A percentile compares a stretch with the other conserved stretches of the same genome.
Conservation (phyloP, 2,329 filamentous ascomycete genomes). For the Monosporascus sp. region DNA sequence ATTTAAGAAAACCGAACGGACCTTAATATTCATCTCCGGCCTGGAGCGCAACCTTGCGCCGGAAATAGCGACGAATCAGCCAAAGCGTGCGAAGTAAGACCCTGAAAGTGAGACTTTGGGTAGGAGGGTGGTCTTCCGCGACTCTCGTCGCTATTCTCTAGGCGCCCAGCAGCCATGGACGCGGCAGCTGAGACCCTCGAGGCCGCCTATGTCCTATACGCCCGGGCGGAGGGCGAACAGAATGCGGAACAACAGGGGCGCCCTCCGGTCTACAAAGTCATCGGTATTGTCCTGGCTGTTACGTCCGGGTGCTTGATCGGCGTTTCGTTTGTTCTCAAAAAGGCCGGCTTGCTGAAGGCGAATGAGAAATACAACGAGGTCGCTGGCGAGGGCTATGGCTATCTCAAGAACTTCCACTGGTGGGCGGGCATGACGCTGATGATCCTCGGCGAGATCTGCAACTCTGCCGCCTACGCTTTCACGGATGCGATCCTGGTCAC, state of each 20-base stretch:
- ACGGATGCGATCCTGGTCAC: constrained; percentile 95
- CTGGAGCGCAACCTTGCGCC: background rate
- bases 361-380: constrained; percentile 96
- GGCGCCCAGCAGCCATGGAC: constrained; percentile 27
- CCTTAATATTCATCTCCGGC: background rate
- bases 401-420: constrained; percentile 92
- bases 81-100: background rate
- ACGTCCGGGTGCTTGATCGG: constrained; percentile 91
- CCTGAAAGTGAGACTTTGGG: background rate
- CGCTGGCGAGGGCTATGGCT: constrained; percentile 93
- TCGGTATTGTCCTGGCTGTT: constrained; percentile 81
- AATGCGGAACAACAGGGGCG: constrained; percentile 25
- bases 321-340: constrained; percentile 91
- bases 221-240: constrained; percentile 33
- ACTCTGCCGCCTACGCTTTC: constrained; percentile 95
- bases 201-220: constrained; percentile 31
- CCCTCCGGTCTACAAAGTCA: constrained; percentile 65
- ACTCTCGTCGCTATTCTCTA: constrained; percentile 9
- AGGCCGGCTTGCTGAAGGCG: constrained; percentile 81
- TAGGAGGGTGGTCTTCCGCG: background rate
- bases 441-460: constrained; percentile 95
- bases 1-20: background rate
- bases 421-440: constrained; percentile 95
- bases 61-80: background rate
- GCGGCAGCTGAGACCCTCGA: constrained; percentile 29